Percentiles rank a stretch among this genome's conserved stretches.
phyloP scores from a whole-genome alignment of 208 protist species.

The Trypanosoma lewisi region DNA sequence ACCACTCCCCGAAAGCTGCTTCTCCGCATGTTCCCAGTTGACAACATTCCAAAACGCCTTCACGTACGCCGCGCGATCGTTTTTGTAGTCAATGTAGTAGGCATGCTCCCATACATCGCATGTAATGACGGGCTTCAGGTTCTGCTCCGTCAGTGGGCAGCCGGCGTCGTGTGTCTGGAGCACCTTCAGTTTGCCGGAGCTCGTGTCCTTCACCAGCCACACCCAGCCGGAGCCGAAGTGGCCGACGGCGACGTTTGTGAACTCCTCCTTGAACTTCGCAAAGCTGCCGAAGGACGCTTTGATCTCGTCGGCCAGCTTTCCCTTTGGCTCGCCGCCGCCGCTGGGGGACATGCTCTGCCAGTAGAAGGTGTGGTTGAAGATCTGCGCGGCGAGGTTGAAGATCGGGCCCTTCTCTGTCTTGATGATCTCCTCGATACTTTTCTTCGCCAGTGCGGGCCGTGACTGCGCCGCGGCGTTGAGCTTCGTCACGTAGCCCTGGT shows the following conservation, averaged over 20 bases:
- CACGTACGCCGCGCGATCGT: constrained; percentile 89
- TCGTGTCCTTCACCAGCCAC: constrained; percentile 91
- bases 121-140: constrained; percentile 78
- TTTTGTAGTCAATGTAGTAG: constrained; percentile 96
- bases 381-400: constrained; percentile 93
- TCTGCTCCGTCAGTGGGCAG: constrained; percentile 33
- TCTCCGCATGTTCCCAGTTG: constrained; percentile 89
- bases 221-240: constrained; percentile 95
- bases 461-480: constrained; percentile 78
- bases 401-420: constrained; percentile 70
- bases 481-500: constrained; percentile 90
- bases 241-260: constrained; percentile 73
- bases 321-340: constrained; percentile 56
- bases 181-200: constrained; percentile 80
- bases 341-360: constrained; percentile 84
- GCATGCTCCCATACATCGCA: constrained; percentile 96
- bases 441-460: constrained; percentile 56
- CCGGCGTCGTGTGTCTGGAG: constrained; percentile 72
- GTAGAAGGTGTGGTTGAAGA: constrained; percentile 94
- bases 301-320: constrained; percentile 71
- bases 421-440: constrained; percentile 86
- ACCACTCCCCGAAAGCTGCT: constrained; percentile 4
- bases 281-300: constrained; percentile 81
- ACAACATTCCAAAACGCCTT: constrained; percentile 92
- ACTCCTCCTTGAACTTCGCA: constrained; percentile 92